Evolutionary conservation across 2,329 filamentous ascomycete genomes (phyloP).

Genomic region (Zymoseptoria pseudotritici): DNA sequence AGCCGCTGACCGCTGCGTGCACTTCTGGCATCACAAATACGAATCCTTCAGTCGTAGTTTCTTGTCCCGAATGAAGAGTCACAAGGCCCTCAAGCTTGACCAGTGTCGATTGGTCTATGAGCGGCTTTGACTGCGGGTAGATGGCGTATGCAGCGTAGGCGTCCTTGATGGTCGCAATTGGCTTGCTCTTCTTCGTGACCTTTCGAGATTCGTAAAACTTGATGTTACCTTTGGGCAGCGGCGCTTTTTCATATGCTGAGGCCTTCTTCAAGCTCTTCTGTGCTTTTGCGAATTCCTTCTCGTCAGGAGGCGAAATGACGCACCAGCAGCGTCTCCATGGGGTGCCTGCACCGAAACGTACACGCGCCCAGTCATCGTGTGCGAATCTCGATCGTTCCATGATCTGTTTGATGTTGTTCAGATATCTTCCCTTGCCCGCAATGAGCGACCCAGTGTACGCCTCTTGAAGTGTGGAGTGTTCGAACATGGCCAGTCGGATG

Average conservation of each 20-base stretch:
- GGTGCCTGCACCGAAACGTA: slow-evolving; percentile 90
- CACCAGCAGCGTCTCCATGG: slow-evolving; percentile 97
- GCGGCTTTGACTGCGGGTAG: slow-evolving; percentile 86
- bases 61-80: slow-evolving; percentile 70
- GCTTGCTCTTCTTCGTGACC: slow-evolving; percentile 82
- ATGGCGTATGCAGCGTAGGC: slow-evolving; percentile 91
- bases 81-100: slow-evolving; percentile 91
- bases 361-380: slow-evolving; percentile 87
- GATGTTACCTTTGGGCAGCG: slow-evolving; percentile 74
- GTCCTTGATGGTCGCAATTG: slow-evolving; percentile 85
- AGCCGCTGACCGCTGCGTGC: slow-evolving; percentile 83
- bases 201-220: slow-evolving; percentile 90
- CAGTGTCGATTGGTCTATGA: slow-evolving; percentile 90
- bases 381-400: slow-evolving; percentile 72
- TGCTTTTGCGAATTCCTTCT: slow-evolving; percentile 79
- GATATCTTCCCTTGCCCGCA: slow-evolving; percentile 78
- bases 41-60: slow-evolving; percentile 78
- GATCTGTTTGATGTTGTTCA: slow-evolving; percentile 87
- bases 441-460: slow-evolving; percentile 94
- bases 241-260: slow-evolving; percentile 71
- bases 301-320: slow-evolving; percentile 83
- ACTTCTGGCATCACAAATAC: slow-evolving; percentile 97
- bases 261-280: slow-evolving; percentile 78
- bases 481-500: slow-evolving; percentile 88
- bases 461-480: slow-evolving; percentile 87